Base-by-base conservation (phyloP, 2,329 filamentous ascomycete species). In the Dothideomycetidae sp. region DNA sequence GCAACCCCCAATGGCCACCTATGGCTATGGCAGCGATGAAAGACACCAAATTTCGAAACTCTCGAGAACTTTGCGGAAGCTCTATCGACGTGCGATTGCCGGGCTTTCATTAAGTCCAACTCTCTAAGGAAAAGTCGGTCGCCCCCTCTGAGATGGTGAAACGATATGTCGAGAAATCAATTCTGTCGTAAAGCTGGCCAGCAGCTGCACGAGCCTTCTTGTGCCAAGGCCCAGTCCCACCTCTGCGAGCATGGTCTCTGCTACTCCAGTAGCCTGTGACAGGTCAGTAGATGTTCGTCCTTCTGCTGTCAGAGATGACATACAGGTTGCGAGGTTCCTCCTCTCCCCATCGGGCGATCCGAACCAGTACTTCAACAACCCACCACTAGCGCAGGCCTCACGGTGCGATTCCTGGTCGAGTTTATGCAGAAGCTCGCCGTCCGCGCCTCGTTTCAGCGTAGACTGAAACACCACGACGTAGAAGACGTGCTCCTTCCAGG, bases 311-410 rank as follows among this genome's bases (percentile, higher is more conserved):
- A 23, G 28, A 18, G 13, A 2, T 17, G 1, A 48, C 55, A 44
- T 34, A 64, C 63, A 66, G 33, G 85, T 93, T 30, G 86, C 86
- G 50, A 94, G 58, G 60, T 93, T 93, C 51, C 73, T 67, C 44
- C 78, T 68, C 36, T 79, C 66, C 30, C 56, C 62, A 59, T 92
- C 75, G 13, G 79, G 77, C 21, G 63, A 66, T 2, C 84, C 83
- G 56, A 92, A 93, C 84, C 86, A 93, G 59, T 94, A 93, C 57
- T 93, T 93, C 52, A 93, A 60, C 52, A 94, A 71, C 0, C 84
- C 84, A 4, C 85, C 85, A 50, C 75, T 81, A 28, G 69, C 69
- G 12, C 77, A 78, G 10, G 86, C 86, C 55, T 93, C 85, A 15
- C 71, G 67, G 55, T 93, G 85, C 5, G 81, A 81, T 42, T 74